phyloP scores from a whole-genome alignment of 495 filamentous ascomycete species.

The Podospora appendiculata region DNA sequence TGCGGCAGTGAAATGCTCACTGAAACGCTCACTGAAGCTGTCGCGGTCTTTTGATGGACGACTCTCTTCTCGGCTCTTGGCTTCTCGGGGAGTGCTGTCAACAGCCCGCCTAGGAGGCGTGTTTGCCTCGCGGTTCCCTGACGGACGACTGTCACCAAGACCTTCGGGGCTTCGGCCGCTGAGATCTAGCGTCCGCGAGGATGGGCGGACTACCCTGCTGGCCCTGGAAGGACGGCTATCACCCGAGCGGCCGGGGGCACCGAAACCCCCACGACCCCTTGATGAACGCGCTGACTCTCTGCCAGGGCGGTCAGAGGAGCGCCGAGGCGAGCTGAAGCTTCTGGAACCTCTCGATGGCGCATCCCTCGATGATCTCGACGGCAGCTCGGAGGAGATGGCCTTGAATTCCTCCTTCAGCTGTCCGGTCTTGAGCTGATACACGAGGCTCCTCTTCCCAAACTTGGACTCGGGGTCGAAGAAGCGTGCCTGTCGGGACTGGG shows the following conservation, averaged over 20 bases:
- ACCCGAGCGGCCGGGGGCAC: no score
- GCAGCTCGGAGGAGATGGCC: not conserved
- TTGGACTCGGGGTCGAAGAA: slow-evolving; percentile 31
- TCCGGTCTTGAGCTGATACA: slow-evolving; percentile 31
- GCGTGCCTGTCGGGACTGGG: slow-evolving; percentile 29
- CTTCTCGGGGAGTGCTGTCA: not conserved
- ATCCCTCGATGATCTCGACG: not conserved
- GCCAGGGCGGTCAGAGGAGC: no score
- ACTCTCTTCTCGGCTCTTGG: not conserved
- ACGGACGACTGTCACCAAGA: not conserved
- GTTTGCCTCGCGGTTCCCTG: not conserved
- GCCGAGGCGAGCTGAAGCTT: not conserved
- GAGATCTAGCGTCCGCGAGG: no score
- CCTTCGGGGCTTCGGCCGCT: not conserved
- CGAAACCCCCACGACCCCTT: no score
- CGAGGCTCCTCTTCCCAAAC: slow-evolving; percentile 41
- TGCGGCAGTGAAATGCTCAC: no score
- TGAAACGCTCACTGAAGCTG: not conserved
- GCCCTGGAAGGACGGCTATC: no score
- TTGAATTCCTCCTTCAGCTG: slow-evolving; percentile 14
- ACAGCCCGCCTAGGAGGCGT: not conserved
- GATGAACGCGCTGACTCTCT: no score
- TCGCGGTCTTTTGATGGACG: not conserved
- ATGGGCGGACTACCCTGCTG: no score
- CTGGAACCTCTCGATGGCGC: not conserved